Conservation (phyloP, 192 early-diverging fungal species). For the Lobulomyces angularis region DNA sequence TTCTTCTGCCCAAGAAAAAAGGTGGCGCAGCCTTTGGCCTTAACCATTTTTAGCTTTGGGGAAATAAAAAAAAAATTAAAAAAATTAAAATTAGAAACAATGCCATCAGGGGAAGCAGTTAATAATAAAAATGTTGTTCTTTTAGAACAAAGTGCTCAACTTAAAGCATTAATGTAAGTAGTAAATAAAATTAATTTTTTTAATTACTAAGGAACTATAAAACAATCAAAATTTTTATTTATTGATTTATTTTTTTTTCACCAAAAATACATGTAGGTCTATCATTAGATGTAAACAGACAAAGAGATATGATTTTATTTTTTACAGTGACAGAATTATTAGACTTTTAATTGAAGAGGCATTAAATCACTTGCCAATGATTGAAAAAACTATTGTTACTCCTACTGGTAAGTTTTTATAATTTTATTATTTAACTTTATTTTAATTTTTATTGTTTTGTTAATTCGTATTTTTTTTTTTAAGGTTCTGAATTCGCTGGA, state of each 20-base stretch:
- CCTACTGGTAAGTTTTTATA: constrained; percentile 45
- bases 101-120: too few relatives aligned
- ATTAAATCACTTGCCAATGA: constrained; percentile 80
- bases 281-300: constrained; percentile 75
- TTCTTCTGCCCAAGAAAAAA: too few relatives aligned
- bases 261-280: too few relatives aligned
- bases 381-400: constrained; percentile 63
- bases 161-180: constrained; percentile 22
- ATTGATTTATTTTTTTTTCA: too few relatives aligned
- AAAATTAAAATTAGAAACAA: too few relatives aligned
- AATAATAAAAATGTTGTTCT: constrained; percentile 20
- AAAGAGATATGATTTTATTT: constrained; percentile 80
- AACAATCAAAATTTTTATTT: too few relatives aligned
- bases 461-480: too few relatives aligned
- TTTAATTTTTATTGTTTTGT: constrained; percentile 9
- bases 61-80: too few relatives aligned
- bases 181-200: too few relatives aligned
- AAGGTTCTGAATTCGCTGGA: constrained; percentile 51
- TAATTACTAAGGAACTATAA: too few relatives aligned
- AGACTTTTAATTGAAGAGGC: constrained; percentile 87
- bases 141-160: constrained; percentile 15
- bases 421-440: constrained; percentile 1
- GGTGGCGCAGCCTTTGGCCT: too few relatives aligned
- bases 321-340: constrained; percentile 49
- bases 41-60: too few relatives aligned